Evolutionary conservation across 345 rosid genomes (phyloP).

Genomic region (Lumnitzera littorea): DNA sequence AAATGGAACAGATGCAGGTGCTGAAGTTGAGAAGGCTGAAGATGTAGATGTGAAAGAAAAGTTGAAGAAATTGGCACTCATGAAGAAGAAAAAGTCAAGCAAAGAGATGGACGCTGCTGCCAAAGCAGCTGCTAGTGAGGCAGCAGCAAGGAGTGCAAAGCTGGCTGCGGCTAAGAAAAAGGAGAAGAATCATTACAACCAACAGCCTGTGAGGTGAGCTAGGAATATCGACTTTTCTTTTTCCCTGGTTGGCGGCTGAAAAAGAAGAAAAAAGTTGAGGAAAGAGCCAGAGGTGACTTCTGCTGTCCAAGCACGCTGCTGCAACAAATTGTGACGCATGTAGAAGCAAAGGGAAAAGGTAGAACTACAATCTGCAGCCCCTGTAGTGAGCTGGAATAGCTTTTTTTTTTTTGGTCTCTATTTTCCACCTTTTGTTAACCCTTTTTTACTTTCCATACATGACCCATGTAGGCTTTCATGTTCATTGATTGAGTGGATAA

Average conservation of each 20-base stretch:
- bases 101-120: slow-evolving; percentile 77
- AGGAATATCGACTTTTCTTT: not conserved
- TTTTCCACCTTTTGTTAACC: not conserved
- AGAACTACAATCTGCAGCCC: no score
- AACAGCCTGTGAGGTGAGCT: slow-evolving; percentile 61
- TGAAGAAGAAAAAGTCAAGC: slow-evolving; percentile 68
- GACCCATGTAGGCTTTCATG: slow-evolving; percentile 14
- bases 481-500: slow-evolving; percentile 21
- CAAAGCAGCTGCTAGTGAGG: slow-evolving; percentile 63
- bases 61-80: slow-evolving; percentile 48
- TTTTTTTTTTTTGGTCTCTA: not conserved
- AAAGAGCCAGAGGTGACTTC: no score
- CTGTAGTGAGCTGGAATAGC: not conserved
- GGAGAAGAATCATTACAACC: slow-evolving; percentile 81
- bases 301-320: no score
- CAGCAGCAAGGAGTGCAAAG: slow-evolving; percentile 64
- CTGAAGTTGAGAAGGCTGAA: slow-evolving; percentile 19
- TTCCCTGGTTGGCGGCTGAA: slow-evolving; percentile 1
- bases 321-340: no score
- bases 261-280: slow-evolving; percentile 2
- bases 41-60: slow-evolving; percentile 57
- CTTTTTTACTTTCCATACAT: slow-evolving; percentile 7
- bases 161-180: slow-evolving; percentile 84
- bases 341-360: no score
- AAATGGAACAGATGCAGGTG: slow-evolving; percentile 19